Base-by-base conservation (phyloP, 2,329 filamentous ascomycete species). In the Colletotrichum caudatum region DNA sequence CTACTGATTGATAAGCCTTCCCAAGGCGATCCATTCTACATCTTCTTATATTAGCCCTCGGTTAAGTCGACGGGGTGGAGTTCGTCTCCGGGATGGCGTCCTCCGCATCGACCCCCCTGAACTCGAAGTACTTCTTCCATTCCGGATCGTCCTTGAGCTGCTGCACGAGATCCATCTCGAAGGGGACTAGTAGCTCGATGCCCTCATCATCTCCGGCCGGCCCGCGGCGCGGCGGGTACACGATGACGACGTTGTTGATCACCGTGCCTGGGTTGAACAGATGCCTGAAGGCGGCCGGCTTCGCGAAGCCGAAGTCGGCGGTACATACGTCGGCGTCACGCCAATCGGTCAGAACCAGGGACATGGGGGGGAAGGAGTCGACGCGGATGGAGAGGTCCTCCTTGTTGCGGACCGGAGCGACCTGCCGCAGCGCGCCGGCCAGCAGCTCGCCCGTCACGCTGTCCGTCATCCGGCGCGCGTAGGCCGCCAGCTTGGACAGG, bases 361-460 rank as follows among this genome's bases (percentile, higher is more conserved):
- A 78, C 72, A 82, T 69, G 4, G 82, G 81, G 11, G 82, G 81
- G 16, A 80, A 75, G 0, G 79, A 76, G 67, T 83, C 78, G 26
- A 80, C 76, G 2, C 79, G 79, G 1, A 80, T 74, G 56, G 77
- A 79, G 8, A 84, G 48, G 0, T 74, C 64, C 0, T 76, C 74
- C 72, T 84, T 84, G 71, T 84, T 80, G 6, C 79, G 77, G 14
- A 83, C 74, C 0, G 76, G 76, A 0, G 82, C 81, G 0, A 83
- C 76, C 66, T 74, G 67, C 6, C 76, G 74, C 0, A 84, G 74
- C 3, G 75, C 71, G 18, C 74, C 51, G 37, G 77, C 75, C 0
- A 84, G 76, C 2, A 73, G 69, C 23, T 80, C 80, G 18, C 80
- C 74, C 0, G 79, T 81, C 1, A 78, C 75, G 53, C 77, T 76